Evolutionary conservation across 2,329 filamentous ascomycete genomes (phyloP).

Genomic region (Triangularia setosa): DNA sequence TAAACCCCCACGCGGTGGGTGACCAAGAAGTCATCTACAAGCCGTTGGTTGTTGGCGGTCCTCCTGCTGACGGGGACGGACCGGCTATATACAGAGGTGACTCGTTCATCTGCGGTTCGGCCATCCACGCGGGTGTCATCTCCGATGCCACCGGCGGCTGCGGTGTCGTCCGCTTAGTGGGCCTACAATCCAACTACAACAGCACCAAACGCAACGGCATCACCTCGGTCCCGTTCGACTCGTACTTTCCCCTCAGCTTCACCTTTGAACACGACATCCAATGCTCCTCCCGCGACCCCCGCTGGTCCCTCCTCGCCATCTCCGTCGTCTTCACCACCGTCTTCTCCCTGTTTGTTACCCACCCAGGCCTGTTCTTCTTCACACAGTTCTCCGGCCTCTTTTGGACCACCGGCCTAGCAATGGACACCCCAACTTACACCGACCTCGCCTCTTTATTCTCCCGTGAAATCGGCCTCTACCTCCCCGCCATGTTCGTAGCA

Average conservation of each 20-base stretch:
- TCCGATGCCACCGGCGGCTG: conserved; percentile 66
- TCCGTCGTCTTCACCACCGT: conserved; percentile 75
- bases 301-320: conserved; percentile 80
- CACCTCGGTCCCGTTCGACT: conserved; percentile 72
- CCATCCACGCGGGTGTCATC: conserved; percentile 75
- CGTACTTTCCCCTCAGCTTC: conserved; percentile 85
- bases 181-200: conserved; percentile 58
- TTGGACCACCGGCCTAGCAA: conserved; percentile 84
- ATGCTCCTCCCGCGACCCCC: conserved; percentile 69
- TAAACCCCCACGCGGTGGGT: conserved; percentile 74
- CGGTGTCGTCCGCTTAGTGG: conserved; percentile 64
- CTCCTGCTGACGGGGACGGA: conserved; percentile 39
- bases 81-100: conserved; percentile 74
- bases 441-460: conserved; percentile 71
- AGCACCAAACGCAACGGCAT: conserved; percentile 70
- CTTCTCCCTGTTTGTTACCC: conserved; percentile 77
- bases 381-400: conserved; percentile 78
- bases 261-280: conserved; percentile 64
- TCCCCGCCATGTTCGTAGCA: conserved; percentile 82
- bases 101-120: conserved; percentile 73
- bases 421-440: conserved; percentile 71
- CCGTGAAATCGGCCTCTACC: conserved; percentile 71
- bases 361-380: conserved; percentile 79
- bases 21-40: conserved; percentile 62
- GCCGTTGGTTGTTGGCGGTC: conserved; percentile 66